These are phyloP conservation scores for Capsella rubella DNA, from an alignment of 441 rosid species.

Conservation along the genomic window DNA sequence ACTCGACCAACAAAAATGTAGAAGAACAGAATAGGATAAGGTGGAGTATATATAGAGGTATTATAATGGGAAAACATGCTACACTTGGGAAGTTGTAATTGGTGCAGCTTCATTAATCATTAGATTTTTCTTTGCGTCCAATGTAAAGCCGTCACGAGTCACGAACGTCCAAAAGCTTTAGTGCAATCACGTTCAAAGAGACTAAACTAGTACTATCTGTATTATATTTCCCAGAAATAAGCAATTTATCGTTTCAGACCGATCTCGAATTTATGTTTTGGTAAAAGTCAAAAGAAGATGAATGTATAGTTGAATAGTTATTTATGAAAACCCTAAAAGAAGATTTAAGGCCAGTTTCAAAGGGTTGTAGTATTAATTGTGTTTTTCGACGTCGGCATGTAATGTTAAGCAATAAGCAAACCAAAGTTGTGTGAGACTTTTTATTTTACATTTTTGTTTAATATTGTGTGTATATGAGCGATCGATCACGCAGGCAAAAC, in stretches of 20 bases:
- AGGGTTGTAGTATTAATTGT: background rate
- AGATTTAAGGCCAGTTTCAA: background rate
- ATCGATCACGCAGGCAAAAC: slow-evolving; percentile 9
- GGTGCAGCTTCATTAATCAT: slow-evolving; percentile 33
- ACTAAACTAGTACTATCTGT: background rate
- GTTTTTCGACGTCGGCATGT: background rate
- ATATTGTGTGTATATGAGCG: too few relatives aligned
- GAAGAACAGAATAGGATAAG: slow-evolving; percentile 34
- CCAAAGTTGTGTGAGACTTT: slow-evolving; percentile 18
- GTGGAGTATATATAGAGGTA: slow-evolving; percentile 6
- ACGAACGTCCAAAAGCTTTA: slow-evolving; percentile 36
- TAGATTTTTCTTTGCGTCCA: slow-evolving; percentile 25
- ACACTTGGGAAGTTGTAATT: slow-evolving; percentile 33
- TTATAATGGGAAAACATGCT: background rate
- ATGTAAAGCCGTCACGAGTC: slow-evolving; percentile 40
- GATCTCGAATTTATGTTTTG: background rate
- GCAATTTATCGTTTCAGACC: slow-evolving; percentile 3
- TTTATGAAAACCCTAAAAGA: background rate
- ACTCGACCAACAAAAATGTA: slow-evolving; percentile 36
- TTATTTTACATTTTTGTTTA: slow-evolving; percentile 1
- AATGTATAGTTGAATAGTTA: background rate
- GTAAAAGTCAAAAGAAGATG: background rate
- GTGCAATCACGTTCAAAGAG: slow-evolving; percentile 42
- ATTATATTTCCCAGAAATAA: slow-evolving; percentile 8
- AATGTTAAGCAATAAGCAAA: slow-evolving; percentile 9